Evolutionary conservation across 140 eudicot genomes (phyloP).

Genomic region (Senecio squalidus): DNA sequence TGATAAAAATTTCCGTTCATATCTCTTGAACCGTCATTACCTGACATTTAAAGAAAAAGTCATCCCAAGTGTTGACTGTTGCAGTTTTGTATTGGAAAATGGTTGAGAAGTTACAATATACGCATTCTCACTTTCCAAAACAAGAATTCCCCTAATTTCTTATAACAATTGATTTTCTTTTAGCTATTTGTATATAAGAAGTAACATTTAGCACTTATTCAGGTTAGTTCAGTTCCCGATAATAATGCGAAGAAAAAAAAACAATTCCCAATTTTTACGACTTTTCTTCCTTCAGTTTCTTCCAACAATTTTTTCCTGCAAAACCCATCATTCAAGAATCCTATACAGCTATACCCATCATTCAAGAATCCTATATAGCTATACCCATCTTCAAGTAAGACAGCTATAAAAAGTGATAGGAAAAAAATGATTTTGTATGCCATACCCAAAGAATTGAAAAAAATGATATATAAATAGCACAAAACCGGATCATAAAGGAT

Average conservation of each 20-base stretch:
- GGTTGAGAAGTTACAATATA: conserved; percentile 8
- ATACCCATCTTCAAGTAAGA: not conserved
- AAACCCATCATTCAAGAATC: conserved; percentile 21
- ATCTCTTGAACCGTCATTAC: conserved; percentile 56
- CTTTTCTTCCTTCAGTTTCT: conserved; percentile 18
- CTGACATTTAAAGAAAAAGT: conserved; percentile 44
- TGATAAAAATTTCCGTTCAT: conserved; percentile 38
- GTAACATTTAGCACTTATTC: not conserved
- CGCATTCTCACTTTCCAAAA: not conserved
- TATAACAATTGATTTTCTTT: conserved; percentile 13
- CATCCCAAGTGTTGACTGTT: conserved; percentile 20
- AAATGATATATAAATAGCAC: not conserved
- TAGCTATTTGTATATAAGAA: not conserved
- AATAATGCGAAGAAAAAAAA: conserved; percentile 7
- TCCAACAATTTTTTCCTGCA: conserved; percentile 24
- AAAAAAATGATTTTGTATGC: conserved; percentile 4
- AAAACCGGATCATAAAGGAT: conserved; percentile 2
- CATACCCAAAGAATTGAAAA: not conserved
- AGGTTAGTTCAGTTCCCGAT: conserved; percentile 7
- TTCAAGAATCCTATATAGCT: conserved; percentile 4
- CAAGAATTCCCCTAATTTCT: no score
- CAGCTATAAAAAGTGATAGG: conserved; percentile 1
- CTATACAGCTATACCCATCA: conserved; percentile 22
- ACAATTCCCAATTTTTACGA: conserved; percentile 4
- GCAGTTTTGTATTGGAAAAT: not conserved